Base-by-base conservation (phyloP, 2,329 filamentous ascomycete species). In the Orbilia quercus region DNA sequence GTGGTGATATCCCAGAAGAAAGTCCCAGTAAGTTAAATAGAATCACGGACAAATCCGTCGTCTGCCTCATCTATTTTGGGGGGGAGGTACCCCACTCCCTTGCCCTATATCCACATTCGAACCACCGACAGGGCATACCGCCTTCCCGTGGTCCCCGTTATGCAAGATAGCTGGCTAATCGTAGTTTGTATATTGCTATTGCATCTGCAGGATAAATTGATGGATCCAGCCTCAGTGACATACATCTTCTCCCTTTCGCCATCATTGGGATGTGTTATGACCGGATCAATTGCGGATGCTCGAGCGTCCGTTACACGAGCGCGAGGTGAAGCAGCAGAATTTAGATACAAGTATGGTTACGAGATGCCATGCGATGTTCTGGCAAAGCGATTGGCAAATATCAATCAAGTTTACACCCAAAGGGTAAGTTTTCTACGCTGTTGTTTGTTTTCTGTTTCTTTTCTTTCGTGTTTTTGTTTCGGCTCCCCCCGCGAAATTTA, bases 1-100 rank as follows among this genome's bases (percentile, higher is more conserved):
- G 95, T 99, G 47, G 91, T 99, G 59, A 85, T 99, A 81, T 98
- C 95, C 75, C 95, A 99, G 84, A 99, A 99, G 89, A 99, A 99
- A 85, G 95, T 99, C 78, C 94, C 95, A 71, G 94, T 97, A 90
- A 77, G 93, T 65, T 31, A 22, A 25, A 20, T 20, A 31, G 9
- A 48, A 36, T 50, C 20, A 34, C 83, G 64, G 48, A 47, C 55
- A 66, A 53, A 50, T 36, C 51, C 40, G 58, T 64, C 28, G 31
- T 36, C 14, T 18, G 22, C 14, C 11, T 48, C 47, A 45, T 51
- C 47, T 47, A 51, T 58, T 84, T 67, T 67, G 63, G 63, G 62
- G 38, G n/a, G n/a, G n/a, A 28, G 51, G 25, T 23, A 31, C 22
- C 18, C 31, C 31, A 23, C 34, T 48, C 51, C 50, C 18, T 7